A percentile compares a stretch with the other conserved stretches of the same genome.
These are phyloP conservation scores for Neofusicoccum laricinum DNA, from an alignment of 2,329 filamentous ascomycete species.

Conservation along the genomic window DNA sequence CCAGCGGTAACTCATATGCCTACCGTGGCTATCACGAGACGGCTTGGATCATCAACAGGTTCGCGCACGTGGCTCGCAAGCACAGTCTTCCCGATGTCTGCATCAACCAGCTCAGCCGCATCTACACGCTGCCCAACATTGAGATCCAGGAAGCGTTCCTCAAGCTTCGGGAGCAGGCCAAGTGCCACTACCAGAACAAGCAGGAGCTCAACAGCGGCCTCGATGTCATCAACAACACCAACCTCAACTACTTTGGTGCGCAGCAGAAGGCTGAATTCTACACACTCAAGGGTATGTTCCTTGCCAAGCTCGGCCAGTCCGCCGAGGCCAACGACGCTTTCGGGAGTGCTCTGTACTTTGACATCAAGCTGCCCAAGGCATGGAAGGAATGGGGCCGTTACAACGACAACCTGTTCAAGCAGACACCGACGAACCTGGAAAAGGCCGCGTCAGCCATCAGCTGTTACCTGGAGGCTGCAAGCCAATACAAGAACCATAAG, in stretches of 20 bases:
- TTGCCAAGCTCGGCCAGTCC: constrained; percentile 88
- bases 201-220: constrained; percentile 87
- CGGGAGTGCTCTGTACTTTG: constrained; percentile 91
- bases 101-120: constrained; percentile 93
- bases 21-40: constrained; percentile 98
- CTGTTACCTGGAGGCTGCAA: constrained; percentile 92
- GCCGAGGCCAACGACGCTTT: constrained; percentile 92
- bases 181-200: constrained; percentile 96
- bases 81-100: constrained; percentile 96
- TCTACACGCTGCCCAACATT: constrained; percentile 98
- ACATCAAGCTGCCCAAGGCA: constrained; percentile 91
- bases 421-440: constrained; percentile 76
- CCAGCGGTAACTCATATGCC: constrained; percentile 87
- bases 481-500: constrained; percentile 95
- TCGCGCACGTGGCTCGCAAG: constrained; percentile 95
- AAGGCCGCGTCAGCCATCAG: constrained; percentile 89
- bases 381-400: constrained; percentile 99
- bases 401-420: constrained; percentile 94
- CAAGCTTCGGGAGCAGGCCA: constrained; percentile 96
- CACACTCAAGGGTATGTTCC: constrained; percentile 98
- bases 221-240: constrained; percentile 99
- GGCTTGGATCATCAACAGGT: constrained; percentile 99
- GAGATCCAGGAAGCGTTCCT: constrained; percentile 99
- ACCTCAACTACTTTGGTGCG: constrained; percentile 94
- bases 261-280: constrained; percentile 99